Percentiles rank a stretch among this genome's conserved stretches.
Evolutionary conservation across 163 green algal genomes (phyloP).

Genomic region (Volvox carteri): DNA sequence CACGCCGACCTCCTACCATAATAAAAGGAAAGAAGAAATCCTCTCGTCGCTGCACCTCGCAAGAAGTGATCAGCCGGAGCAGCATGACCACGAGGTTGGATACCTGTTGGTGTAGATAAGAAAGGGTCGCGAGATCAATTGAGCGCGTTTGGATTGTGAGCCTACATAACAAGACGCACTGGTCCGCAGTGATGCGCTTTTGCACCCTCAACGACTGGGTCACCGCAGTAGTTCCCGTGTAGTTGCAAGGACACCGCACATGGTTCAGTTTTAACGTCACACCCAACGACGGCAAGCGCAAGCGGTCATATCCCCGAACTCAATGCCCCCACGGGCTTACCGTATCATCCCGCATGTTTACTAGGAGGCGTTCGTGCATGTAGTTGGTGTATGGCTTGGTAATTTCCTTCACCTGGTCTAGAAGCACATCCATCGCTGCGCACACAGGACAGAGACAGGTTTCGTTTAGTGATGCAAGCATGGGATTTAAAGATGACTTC

Average conservation of each 20-base stretch:
- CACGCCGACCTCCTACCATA: slow-evolving; percentile 71
- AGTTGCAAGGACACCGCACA: no score
- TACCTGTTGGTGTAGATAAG: no score
- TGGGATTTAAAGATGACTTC: no score
- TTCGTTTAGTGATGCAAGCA: no score
- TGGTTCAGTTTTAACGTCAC: no score
- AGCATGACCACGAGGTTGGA: slow-evolving; percentile 85
- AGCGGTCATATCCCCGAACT: no score
- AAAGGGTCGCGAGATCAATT: no score
- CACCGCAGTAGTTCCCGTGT: neutral
- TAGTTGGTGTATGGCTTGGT: slow-evolving; percentile 33
- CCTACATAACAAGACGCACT: no score
- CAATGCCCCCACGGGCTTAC: neutral
- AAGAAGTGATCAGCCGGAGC: slow-evolving; percentile 90
- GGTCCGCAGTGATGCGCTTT: neutral
- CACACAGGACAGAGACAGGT: neutral
- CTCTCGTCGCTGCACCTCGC: slow-evolving; percentile 82
- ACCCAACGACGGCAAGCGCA: no score
- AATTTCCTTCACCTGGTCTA: slow-evolving; percentile 74
- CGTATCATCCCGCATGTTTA: slow-evolving; percentile 62
- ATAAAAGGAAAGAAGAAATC: slow-evolving; percentile 97
- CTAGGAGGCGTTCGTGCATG: slow-evolving; percentile 31
- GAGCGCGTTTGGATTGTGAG: no score
- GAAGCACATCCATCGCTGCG: slow-evolving; percentile 80
- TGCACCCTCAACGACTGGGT: neutral